Evolutionary conservation across 1,284 basidiomycete genomes (phyloP).

Genomic region (Boletus smithii): DNA sequence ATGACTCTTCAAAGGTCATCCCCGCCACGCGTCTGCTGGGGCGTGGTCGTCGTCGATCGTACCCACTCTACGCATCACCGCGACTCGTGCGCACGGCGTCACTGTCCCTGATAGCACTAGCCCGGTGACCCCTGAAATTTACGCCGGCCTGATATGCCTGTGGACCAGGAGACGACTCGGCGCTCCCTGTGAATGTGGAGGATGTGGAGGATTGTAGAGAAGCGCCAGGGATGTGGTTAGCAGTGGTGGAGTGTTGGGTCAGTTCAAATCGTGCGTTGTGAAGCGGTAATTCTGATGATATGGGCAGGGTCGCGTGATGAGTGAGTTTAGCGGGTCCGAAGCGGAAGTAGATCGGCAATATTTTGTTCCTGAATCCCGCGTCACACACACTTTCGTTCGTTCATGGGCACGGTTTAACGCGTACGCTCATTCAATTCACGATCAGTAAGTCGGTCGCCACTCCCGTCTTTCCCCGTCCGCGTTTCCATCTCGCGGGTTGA

Average conservation of each 20-base stretch:
- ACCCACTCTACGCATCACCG: conserved; percentile 50
- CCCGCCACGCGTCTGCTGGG: conserved; percentile 68
- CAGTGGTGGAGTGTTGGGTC: too few species aligned
- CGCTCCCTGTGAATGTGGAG: conserved; percentile 59
- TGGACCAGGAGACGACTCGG: conserved; percentile 59
- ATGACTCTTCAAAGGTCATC: conserved; percentile 36
- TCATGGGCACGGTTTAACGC: not conserved
- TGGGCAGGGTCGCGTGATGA: too few species aligned
- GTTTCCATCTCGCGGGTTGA: conserved; percentile 7
- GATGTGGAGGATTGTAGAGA: too few species aligned
- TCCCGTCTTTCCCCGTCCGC: conserved; percentile 6
- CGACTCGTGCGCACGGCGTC: conserved; percentile 67
- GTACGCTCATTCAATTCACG: conserved; percentile 25
- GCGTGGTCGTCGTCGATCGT: conserved; percentile 77
- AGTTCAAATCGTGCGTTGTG: too few species aligned
- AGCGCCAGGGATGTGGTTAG: too few species aligned
- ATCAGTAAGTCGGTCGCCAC: conserved; percentile 24
- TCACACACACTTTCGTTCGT: too few species aligned
- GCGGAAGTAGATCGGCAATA: too few species aligned
- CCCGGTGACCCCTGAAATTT: conserved; percentile 66
- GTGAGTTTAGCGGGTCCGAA: too few species aligned
- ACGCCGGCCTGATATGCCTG: conserved; percentile 69
- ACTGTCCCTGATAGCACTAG: too few species aligned
- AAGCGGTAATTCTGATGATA: too few species aligned
- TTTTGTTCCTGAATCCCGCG: too few species aligned